Evolutionary conservation across 768 basidiomycete species (phyloP).

Genomic region (Leccinum ochraceum): DNA sequence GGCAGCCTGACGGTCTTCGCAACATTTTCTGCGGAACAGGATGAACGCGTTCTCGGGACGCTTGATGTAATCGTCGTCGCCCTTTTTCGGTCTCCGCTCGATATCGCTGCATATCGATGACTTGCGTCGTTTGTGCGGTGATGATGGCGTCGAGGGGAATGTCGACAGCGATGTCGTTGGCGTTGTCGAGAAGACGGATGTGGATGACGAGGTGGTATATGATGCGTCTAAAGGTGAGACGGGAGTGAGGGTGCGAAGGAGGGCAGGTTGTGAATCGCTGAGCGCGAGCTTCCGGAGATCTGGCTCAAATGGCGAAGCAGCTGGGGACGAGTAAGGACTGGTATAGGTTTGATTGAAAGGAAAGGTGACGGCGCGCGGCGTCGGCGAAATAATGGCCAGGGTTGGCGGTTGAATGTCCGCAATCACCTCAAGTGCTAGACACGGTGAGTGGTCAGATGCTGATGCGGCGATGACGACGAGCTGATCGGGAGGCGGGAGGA

Average conservation of each 20-base stretch:
- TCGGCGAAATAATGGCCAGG: conserved; percentile 59
- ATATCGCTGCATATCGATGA: conserved; percentile 46
- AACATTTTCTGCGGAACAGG: conserved; percentile 78
- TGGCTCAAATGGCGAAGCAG: conserved; percentile 72
- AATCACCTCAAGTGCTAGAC: conserved; percentile 72
- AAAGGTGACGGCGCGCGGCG: conserved; percentile 53
- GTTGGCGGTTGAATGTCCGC: conserved; percentile 61
- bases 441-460: conserved; percentile 17
- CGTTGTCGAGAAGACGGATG: conserved; percentile 43
- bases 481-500: conserved; percentile 7
- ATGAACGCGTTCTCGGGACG: conserved; percentile 86
- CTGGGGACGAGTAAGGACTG: conserved; percentile 69
- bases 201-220: conserved; percentile 36
- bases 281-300: conserved; percentile 51
- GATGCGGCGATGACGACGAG: conserved; percentile 4
- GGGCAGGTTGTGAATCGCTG: conserved; percentile 43
- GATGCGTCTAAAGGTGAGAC: conserved; percentile 31
- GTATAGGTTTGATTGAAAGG: conserved; percentile 38
- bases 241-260: conserved; percentile 46
- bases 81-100: conserved; percentile 57
- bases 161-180: conserved; percentile 38
- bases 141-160: conserved; percentile 33
- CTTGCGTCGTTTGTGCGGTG: conserved; percentile 53
- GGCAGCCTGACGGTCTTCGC: conserved; percentile 65
- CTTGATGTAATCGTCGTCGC: conserved; percentile 83